Percentiles rank a stretch among this genome's conserved stretches.
These are phyloP conservation scores for Auricularia sp. DNA, from an alignment of 768 basidiomycete species.

Conservation along the genomic window DNA sequence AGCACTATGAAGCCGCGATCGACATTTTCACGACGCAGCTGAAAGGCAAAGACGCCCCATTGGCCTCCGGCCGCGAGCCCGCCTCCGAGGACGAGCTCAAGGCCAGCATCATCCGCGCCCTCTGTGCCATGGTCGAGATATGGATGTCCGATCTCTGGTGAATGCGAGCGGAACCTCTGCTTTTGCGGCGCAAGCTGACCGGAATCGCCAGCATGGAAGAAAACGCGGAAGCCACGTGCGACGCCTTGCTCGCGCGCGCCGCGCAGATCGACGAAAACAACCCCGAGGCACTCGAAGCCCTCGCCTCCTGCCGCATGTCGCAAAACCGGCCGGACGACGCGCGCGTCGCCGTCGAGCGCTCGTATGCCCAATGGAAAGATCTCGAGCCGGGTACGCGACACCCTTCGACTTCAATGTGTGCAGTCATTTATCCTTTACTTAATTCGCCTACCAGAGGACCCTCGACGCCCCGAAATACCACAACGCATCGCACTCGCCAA, in stretches of 20 bases:
- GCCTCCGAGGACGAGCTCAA: slow-evolving; percentile 44
- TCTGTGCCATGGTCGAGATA: slow-evolving; percentile 85
- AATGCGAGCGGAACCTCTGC: slow-evolving; percentile 14
- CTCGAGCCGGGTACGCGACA: slow-evolving; percentile 41
- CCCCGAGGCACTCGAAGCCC: slow-evolving; percentile 64
- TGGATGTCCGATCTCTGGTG: slow-evolving; percentile 96
- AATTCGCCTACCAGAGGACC: slow-evolving; percentile 38
- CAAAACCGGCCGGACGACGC: slow-evolving; percentile 81
- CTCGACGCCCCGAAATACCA: slow-evolving; percentile 59
- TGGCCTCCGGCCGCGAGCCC: slow-evolving; percentile 28
- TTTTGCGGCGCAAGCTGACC: neutral
- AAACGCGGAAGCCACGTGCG: slow-evolving; percentile 72
- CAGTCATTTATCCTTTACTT: too few relatives aligned
- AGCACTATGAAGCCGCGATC: slow-evolving; percentile 73
- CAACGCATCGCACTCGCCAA: slow-evolving; percentile 66
- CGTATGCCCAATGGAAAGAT: slow-evolving; percentile 63
- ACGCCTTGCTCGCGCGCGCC: slow-evolving; percentile 62
- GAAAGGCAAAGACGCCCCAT: slow-evolving; percentile 50
- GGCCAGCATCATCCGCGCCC: slow-evolving; percentile 62
- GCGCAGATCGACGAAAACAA: slow-evolving; percentile 65
- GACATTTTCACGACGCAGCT: slow-evolving; percentile 56
- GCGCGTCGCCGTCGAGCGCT: slow-evolving; percentile 51
- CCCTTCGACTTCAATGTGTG: neutral
- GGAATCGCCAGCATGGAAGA: slow-evolving; percentile 57
- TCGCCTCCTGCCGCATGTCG: slow-evolving; percentile 83